Base-by-base conservation (phyloP, 768 basidiomycete genomes). In the Pisolithus albus region DNA sequence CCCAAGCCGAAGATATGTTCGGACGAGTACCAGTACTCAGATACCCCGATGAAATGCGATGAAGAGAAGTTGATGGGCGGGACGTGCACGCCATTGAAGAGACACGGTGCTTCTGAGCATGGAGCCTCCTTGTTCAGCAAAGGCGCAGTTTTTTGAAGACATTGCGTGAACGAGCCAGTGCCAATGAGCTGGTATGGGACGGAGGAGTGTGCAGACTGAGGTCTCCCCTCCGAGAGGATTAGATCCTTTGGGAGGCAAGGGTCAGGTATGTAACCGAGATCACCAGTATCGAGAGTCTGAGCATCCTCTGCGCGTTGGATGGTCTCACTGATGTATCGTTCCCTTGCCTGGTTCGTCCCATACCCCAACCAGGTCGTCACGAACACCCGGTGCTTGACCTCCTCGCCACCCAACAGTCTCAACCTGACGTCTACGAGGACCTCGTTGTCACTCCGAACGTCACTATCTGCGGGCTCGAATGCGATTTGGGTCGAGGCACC, bases 301-400 rank as follows among this genome's bases (percentile, higher is more conserved):
- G 54, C 58, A 16, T 67, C 59, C 56, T 86, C 81, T 68, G 80
- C 81, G 21, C 80, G 74, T 52, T 71, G 66, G 53, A 94, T 75
- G 24, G 78, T 73, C 53, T 81, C 71, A 8, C 86, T 82, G 32
- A 94, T 81, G 68, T 98, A 98, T 48, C 95, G 82, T 64, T 95
- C 90, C 61, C 95, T 71, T n/a, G 92, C 95, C 68, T 92, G 86
- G 60, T 98, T 98, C 30, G 96, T 97, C 11, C 96, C 96, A 64
- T 95, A 99, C 10, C 96, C 96, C 23, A 99, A 72, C 96, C 96
- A 98, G 1, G 94, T 97, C 47, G 96, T 96, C 51, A 97, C 95
- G 55, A 98, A 99, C 21, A 99, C 91, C 54, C 84, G 82, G 70
- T 96, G 94, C 52, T 80, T 79, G 46, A 98, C 87, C 61, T 91